Evolutionary conservation across 148 eudicot species (phyloP).

Genomic region (Beta vulgaris): DNA sequence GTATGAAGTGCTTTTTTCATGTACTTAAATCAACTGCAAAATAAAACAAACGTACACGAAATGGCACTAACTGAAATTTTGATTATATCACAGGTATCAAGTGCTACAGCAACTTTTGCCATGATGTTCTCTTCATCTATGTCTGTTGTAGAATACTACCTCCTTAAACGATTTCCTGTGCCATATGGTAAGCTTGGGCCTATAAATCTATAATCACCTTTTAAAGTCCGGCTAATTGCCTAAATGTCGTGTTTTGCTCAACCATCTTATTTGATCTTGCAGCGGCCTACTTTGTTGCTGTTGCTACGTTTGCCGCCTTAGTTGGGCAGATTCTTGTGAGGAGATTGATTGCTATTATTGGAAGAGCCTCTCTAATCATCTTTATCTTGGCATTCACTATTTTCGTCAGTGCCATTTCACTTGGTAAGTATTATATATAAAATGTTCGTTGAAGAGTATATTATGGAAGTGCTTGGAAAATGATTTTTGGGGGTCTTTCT

Average conservation of each 20-base stretch:
- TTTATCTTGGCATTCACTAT: slow-evolving; percentile 64
- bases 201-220: not conserved
- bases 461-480: too few species aligned
- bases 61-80: not conserved
- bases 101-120: slow-evolving; percentile 71
- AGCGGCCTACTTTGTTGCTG: slow-evolving; percentile 57
- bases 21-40: not conserved
- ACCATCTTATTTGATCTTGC: slow-evolving; percentile 10
- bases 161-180: slow-evolving; percentile 59
- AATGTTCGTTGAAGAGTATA: too few species aligned
- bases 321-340: slow-evolving; percentile 57
- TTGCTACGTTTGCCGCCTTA: slow-evolving; percentile 60
- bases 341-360: slow-evolving; percentile 44
- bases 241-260: not conserved
- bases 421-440: slow-evolving; percentile 37
- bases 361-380: slow-evolving; percentile 67
- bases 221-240: not conserved
- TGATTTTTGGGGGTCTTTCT: too few species aligned
- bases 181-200: slow-evolving; percentile 48
- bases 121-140: slow-evolving; percentile 70
- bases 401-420: slow-evolving; percentile 56
- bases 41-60: not conserved
- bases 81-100: slow-evolving; percentile 44
- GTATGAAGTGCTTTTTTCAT: too few species aligned
- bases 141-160: slow-evolving; percentile 69